Base-by-base conservation (phyloP, 164 flowering plant species). In the Umbilicus rupestris region DNA sequence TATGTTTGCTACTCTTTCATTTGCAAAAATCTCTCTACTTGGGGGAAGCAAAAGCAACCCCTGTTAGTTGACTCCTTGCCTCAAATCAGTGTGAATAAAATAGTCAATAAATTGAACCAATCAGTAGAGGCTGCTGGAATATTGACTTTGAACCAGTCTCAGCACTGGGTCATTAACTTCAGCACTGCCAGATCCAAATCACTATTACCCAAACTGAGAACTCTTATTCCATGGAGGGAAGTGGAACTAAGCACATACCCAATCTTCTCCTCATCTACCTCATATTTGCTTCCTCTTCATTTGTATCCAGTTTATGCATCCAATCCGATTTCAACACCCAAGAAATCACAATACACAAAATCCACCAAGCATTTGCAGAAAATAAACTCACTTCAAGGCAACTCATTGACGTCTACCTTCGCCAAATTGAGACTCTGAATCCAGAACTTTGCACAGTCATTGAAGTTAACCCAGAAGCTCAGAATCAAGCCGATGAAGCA, bases 381-480 rank as follows among this genome's bases (percentile, higher is more conserved):
- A 68, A 75, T 65, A 50, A 65, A 55, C 81, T 81, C 55, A 81
- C 85, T 1, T 79, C 87, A 1, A 66, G 74, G 17, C 47, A 84
- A 64, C 78, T 84, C 7, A 76, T 77, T 0, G 67, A 78, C 35
- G 71, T 75, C 62, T 81, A 81, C 72, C 68, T 81, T 11, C 1
- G 17, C 3, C 67, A 69, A 55, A 81, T 84, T 65, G 12, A 41
- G 3, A 66, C 46, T 22, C 77, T 81, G 7, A 80, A 84, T 45
- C 81, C 84, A 0, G 2, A 52, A 0, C 76, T 84, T 14, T 74
- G 62, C 2, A 58, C 73, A 15, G 82, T 84, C 3, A 62, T 80
- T 15, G 84, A 84, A 63, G 74, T 82, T 33, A 82, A 81, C 49
- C 83, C 84, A 0, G 83, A 77, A 7, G 84, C 76, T 0, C 59